Conservation (phyloP, 306 rosid species). For the Aeschynomene evenia region DNA sequence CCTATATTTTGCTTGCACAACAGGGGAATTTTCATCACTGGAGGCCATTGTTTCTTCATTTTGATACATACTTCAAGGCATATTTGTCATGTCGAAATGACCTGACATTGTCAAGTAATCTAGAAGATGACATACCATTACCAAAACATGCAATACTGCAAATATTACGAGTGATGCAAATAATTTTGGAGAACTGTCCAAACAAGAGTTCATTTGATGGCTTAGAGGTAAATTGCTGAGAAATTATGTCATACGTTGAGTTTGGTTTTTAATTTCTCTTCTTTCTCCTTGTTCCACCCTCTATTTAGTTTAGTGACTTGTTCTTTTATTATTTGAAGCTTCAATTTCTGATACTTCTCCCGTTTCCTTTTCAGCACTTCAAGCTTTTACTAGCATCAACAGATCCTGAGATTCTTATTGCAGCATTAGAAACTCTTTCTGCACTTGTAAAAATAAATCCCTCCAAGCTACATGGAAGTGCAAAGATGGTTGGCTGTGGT, state of each 20-base stretch:
- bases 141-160: slow-evolving; percentile 92
- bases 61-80: slow-evolving; percentile 94
- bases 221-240: slow-evolving; percentile 71
- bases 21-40: slow-evolving; percentile 99
- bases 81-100: slow-evolving; percentile 85
- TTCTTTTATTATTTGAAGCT: background rate
- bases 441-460: slow-evolving; percentile 95
- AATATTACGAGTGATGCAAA: slow-evolving; percentile 93
- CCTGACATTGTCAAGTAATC: slow-evolving; percentile 81
- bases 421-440: slow-evolving; percentile 89
- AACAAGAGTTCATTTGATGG: slow-evolving; percentile 97
- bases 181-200: slow-evolving; percentile 88
- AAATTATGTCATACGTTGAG: slow-evolving; percentile 7
- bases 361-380: slow-evolving; percentile 79
- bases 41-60: slow-evolving; percentile 94
- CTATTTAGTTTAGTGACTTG: background rate
- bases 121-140: slow-evolving; percentile 88
- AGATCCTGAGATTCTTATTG: slow-evolving; percentile 92
- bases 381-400: slow-evolving; percentile 90
- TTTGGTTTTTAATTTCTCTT: slow-evolving; percentile 31
- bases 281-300: too few relatives aligned
- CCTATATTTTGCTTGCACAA: slow-evolving; percentile 31
- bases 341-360: slow-evolving; percentile 17
- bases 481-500: slow-evolving; percentile 93
- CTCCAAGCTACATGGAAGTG: slow-evolving; percentile 94